A percentile compares a stretch with the other conserved stretches of the same genome.
Evolutionary conservation across 192 early-diverging fungal genomes (phyloP).

Genomic region (Cladochytrium replicatum): DNA sequence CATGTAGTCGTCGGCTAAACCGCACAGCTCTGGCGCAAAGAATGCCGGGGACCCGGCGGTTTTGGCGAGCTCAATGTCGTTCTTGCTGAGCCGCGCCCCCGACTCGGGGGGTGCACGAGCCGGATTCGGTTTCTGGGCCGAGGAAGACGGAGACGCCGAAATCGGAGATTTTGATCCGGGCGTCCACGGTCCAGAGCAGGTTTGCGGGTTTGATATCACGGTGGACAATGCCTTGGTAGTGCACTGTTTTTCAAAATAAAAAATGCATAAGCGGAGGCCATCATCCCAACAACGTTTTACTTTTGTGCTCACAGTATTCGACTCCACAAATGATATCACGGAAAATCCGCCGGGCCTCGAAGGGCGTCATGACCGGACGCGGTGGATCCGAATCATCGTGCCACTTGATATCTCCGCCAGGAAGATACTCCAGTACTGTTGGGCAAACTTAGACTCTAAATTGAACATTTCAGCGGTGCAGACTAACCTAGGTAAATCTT

Average conservation of each 20-base stretch:
- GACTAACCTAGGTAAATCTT: slow-evolving; percentile 84
- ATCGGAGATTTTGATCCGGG: slow-evolving; percentile 90
- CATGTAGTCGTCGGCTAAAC: slow-evolving; percentile 39
- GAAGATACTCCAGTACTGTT: slow-evolving; percentile 80
- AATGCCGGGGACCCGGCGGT: slow-evolving; percentile 96
- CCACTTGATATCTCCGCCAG: slow-evolving; percentile 88
- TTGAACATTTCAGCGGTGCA: neutral
- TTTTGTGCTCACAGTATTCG: slow-evolving; percentile 74
- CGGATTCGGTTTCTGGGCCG: slow-evolving; percentile 9
- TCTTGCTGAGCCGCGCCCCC: too few relatives aligned
- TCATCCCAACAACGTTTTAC: neutral
- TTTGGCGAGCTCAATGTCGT: slow-evolving; percentile 82
- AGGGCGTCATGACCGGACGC: slow-evolving; percentile 50
- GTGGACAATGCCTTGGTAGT: slow-evolving; percentile 92
- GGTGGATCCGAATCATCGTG: slow-evolving; percentile 39
- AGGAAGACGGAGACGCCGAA: slow-evolving; percentile 94
- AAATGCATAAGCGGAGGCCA: neutral
- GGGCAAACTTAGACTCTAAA: neutral
- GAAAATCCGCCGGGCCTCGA: slow-evolving; percentile 69
- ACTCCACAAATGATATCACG: slow-evolving; percentile 85
- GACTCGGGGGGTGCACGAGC: neutral
- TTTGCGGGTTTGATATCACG: slow-evolving; percentile 98
- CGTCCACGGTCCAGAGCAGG: slow-evolving; percentile 63
- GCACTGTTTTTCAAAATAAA: slow-evolving; percentile 60
- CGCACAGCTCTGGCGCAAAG: slow-evolving; percentile 96